Base-by-base conservation (phyloP, 75 land plant genomes). In the Chamaecyparis obtusa region DNA sequence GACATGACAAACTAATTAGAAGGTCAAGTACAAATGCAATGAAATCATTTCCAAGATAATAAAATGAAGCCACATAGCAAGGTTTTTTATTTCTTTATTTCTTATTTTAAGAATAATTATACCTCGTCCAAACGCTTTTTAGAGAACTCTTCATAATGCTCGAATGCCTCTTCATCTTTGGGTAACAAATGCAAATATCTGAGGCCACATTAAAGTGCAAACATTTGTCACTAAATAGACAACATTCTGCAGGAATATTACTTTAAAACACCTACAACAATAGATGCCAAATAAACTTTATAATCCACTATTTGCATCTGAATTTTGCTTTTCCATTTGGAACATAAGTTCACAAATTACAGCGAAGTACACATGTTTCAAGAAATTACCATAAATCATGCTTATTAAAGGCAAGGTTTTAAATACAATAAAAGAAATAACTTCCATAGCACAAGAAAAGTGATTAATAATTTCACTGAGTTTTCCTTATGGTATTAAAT, bases 51-150 rank as follows among this genome's bases (percentile, higher is more conserved):
- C 69, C 44, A 37, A 32, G 21, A 21, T 44, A 39, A 19, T 78
- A 78, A 8, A 78, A 41, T 39, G 17, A 7, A 78, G 43, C 80
- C 80, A 77, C 43, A 37, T 17, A 19, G 46, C 81, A 78, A 41
- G n/a, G 46, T 39, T 77, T 33, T 78, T 35, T 86, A 76, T 17
- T 35, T 77, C 10, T 39, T 55, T 32, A 84, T 51, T 32, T 84
- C 21, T 60, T 16, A 44, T 37, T 64, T 33, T 24, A 88, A 33
- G 41, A 80, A 33, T 44, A 55, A 19, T 36, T 15, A 91, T 92
- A 98, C 99, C 97, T 98, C 99, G 87, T 98, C 99, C 85, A 98
- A 89, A 9, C 94, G 92, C 67, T 92, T 96, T n/a, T 93, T 90
- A n/a, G 94, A 87, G 86, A 95, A 91, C 37, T 89, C 88, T 86